Conservation (phyloP, 2,329 filamentous ascomycete genomes). For the Elsinoe fawcettii region DNA sequence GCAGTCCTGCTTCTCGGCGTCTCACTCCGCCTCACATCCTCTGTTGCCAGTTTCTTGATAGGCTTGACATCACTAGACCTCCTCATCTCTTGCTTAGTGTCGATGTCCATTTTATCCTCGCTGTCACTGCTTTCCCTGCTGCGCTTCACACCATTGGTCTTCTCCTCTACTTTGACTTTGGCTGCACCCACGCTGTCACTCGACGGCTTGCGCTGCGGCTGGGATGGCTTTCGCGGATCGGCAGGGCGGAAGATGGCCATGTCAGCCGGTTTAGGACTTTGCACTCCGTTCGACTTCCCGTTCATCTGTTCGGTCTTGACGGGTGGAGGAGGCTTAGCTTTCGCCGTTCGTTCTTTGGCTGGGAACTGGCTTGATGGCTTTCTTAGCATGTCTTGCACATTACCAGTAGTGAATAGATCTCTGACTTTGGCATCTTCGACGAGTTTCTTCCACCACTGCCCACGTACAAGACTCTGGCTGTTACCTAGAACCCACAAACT, state of each 20-base stretch:
- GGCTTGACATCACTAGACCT: not conserved
- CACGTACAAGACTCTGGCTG: constrained; percentile 74
- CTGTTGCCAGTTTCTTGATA: constrained; percentile 3
- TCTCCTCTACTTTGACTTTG: constrained; percentile 6
- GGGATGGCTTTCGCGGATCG: not conserved
- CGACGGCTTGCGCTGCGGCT: not conserved
- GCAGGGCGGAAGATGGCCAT: not conserved
- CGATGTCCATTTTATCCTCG: constrained; percentile 5
- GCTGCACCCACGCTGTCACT: not conserved
- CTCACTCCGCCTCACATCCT: constrained; percentile 1
- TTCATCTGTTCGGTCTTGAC: not conserved
- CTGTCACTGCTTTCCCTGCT: not conserved
- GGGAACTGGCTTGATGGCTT: constrained; percentile 42
- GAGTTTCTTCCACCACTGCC: constrained; percentile 82
- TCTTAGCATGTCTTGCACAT: constrained; percentile 49
- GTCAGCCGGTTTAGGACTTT: not conserved
- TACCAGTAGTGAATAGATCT: constrained; percentile 66
- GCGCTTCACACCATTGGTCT: not conserved
- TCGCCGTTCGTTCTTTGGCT: constrained; percentile 19
- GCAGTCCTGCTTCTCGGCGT: constrained; percentile 1
- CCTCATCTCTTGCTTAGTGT: not conserved
- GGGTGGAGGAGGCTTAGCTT: constrained; percentile 20
- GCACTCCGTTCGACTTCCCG: not conserved
- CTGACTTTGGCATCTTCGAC: constrained; percentile 72
- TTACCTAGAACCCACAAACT: constrained; percentile 96